Evolutionary conservation across 2,329 filamentous ascomycete species (phyloP).

Genomic region (Colletotrichum eleusines): DNA sequence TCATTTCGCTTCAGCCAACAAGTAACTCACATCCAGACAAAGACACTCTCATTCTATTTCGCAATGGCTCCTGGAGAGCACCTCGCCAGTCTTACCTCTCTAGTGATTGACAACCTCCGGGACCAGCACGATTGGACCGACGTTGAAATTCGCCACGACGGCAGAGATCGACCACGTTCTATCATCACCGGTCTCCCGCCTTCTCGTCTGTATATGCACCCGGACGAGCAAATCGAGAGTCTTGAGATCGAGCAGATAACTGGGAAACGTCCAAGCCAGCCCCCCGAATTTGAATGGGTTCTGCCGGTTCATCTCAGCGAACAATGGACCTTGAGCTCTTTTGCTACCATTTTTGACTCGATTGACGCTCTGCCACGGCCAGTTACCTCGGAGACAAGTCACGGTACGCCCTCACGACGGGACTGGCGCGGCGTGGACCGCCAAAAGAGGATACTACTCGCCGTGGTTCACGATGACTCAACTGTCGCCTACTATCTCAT

Average conservation of each 20-base stretch:
- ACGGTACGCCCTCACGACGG: slow-evolving; percentile 47
- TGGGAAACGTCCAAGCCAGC: slow-evolving; percentile 59
- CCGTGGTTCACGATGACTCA: slow-evolving; percentile 82
- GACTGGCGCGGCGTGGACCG: slow-evolving; percentile 60
- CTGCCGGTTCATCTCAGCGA: slow-evolving; percentile 79
- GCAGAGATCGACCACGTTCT: slow-evolving; percentile 64
- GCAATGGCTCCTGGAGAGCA: slow-evolving; percentile 24
- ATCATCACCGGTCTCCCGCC: slow-evolving; percentile 81
- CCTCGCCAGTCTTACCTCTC: slow-evolving; percentile 46
- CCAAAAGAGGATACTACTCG: slow-evolving; percentile 78
- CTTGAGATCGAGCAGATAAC: slow-evolving; percentile 69
- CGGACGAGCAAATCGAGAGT: slow-evolving; percentile 83
- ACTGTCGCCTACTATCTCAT: slow-evolving; percentile 88
- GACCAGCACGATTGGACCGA: slow-evolving; percentile 82
- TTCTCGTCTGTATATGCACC: slow-evolving; percentile 80
- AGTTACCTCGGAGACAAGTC: slow-evolving; percentile 28
- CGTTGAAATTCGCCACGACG: slow-evolving; percentile 63
- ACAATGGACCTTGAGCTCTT: slow-evolving; percentile 75
- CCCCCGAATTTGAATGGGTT: slow-evolving; percentile 79
- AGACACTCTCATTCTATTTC: not conserved
- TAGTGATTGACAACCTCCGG: slow-evolving; percentile 77
- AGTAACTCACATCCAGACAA: not conserved
- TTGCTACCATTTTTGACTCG: slow-evolving; percentile 78
- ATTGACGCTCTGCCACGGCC: slow-evolving; percentile 57
- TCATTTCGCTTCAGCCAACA: not conserved